These are phyloP conservation scores for Talaromyces sp. DNA, from an alignment of 2,329 filamentous ascomycete species.

Conservation along the genomic window DNA sequence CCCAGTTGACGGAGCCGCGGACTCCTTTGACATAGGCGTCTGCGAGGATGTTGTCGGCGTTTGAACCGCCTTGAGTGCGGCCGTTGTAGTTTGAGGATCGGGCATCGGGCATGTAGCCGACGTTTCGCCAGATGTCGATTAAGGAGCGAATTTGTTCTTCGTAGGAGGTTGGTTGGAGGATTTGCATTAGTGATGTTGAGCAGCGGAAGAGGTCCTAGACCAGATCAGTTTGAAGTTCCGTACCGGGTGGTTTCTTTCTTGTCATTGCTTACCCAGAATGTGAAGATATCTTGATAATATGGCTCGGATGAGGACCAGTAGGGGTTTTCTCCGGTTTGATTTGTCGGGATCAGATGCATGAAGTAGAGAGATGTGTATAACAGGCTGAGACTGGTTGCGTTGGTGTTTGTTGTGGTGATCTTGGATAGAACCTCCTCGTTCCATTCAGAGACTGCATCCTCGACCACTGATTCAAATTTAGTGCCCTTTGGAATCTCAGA, in stretches of 20 bases:
- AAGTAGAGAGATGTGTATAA: conserved; percentile 72
- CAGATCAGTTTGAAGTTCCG: no score
- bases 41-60: conserved; percentile 71
- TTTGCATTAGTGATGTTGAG: conserved; percentile 65
- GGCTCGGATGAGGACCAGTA: conserved; percentile 66
- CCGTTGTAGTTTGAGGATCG: conserved; percentile 72
- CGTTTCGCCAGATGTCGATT: conserved; percentile 68
- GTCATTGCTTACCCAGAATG: conserved; percentile 57
- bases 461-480: conserved; percentile 48
- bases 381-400: conserved; percentile 59
- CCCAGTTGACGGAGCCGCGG: conserved; percentile 64
- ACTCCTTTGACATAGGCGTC: conserved; percentile 72
- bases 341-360: conserved; percentile 69
- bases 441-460: conserved; percentile 58
- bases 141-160: conserved; percentile 68
- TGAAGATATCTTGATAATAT: conserved; percentile 73
- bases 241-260: background rate
- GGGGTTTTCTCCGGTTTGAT: conserved; percentile 72
- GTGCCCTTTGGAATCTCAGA: conserved; percentile 57
- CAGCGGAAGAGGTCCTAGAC: conserved; percentile 62
- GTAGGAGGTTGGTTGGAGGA: conserved; percentile 65
- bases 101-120: conserved; percentile 67
- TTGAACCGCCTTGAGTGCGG: conserved; percentile 69
- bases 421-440: conserved; percentile 65
- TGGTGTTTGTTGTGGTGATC: conserved; percentile 61